These are phyloP conservation scores for Chytriomyces confervae DNA, from an alignment of 192 early-diverging fungal genomes.

Conservation along the genomic window DNA sequence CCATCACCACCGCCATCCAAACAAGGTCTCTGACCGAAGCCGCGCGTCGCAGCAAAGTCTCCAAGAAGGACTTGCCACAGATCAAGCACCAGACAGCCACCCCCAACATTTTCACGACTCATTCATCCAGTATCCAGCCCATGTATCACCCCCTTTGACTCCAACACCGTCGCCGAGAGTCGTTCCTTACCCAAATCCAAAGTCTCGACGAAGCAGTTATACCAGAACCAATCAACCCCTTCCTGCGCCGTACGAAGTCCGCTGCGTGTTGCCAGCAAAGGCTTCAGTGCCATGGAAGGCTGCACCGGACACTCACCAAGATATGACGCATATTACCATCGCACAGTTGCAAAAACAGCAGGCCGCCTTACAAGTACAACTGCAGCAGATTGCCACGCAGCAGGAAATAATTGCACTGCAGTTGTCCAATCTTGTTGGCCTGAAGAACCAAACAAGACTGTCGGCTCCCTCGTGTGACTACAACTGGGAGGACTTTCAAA, in stretches of 20 bases:
- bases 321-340: not conserved
- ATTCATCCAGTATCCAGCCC: too few species aligned
- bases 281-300: not conserved
- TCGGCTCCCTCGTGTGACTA: too few species aligned
- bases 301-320: not conserved
- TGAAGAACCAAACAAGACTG: not conserved
- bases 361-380: not conserved
- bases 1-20: not conserved
- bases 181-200: too few species aligned
- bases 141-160: too few species aligned
- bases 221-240: not conserved
- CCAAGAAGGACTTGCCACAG: too few species aligned
- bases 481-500: too few species aligned
- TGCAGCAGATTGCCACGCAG: not conserved
- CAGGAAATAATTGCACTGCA: not conserved
- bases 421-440: not conserved
- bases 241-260: not conserved
- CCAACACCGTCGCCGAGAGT: too few species aligned
- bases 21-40: too few species aligned
- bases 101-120: too few species aligned
- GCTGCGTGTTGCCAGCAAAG: not conserved
- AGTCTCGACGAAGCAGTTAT: not conserved
- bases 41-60: too few species aligned
- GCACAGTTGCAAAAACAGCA: not conserved
- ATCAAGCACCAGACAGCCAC: too few species aligned